phyloP scores from a whole-genome alignment of 805 yeast species.

The Sugiyamaella americana region DNA sequence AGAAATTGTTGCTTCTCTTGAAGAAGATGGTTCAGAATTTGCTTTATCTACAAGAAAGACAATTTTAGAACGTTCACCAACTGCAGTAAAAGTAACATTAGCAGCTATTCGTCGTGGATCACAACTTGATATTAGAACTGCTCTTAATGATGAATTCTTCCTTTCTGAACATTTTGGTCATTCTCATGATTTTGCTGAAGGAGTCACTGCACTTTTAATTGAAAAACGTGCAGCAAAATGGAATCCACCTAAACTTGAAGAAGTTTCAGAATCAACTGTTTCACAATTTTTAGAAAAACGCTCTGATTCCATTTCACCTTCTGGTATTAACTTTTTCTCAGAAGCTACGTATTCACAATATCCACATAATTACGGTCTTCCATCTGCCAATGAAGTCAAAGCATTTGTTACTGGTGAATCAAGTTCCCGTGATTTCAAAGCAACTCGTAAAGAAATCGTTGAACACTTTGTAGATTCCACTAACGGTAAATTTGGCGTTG shows the following conservation, averaged over 20 bases:
- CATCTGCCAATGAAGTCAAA: conserved; percentile 60
- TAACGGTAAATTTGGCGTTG: conserved; percentile 51
- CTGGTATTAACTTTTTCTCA: conserved; percentile 27
- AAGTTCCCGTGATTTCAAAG: conserved; percentile 60
- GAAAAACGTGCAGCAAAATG: conserved; percentile 52
- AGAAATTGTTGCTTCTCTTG: conserved; percentile 50
- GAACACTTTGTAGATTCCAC: conserved; percentile 51
- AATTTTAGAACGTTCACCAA: conserved; percentile 62
- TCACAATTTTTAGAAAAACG: conserved; percentile 22
- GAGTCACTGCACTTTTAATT: conserved; percentile 38
- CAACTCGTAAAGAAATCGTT: conserved; percentile 61
- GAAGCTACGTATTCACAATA: conserved; percentile 42
- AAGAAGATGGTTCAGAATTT: conserved; percentile 54
- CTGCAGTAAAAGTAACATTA: conserved; percentile 69
- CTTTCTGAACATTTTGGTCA: conserved; percentile 72
- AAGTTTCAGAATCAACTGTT: conserved; percentile 30
- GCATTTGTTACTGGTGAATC: conserved; percentile 65
- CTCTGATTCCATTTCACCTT: conserved; percentile 28
- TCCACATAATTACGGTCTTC: conserved; percentile 74
- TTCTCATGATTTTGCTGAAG: conserved; percentile 51
- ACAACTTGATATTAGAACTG: conserved; percentile 51
- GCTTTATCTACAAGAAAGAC: conserved; percentile 52
- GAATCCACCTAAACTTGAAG: conserved; percentile 40
- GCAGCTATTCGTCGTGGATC: conserved; percentile 61
- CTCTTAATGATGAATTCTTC: conserved; percentile 65